These are phyloP conservation scores for Trichoderma lentiforme DNA, from an alignment of 2,329 filamentous ascomycete species.

Conservation along the genomic window DNA sequence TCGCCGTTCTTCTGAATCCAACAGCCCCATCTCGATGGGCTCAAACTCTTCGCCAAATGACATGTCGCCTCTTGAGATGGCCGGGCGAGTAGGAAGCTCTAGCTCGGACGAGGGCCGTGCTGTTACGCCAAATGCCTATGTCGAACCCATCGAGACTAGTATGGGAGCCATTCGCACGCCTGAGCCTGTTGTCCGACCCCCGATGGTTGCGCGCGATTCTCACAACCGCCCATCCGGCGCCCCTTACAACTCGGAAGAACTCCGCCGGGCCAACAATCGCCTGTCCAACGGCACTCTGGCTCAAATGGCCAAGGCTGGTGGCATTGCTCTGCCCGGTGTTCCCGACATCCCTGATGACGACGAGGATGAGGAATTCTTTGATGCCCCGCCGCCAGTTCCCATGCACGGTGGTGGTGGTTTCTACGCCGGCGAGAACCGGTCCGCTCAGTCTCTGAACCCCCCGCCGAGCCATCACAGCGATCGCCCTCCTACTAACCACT, in stretches of 20 bases:
- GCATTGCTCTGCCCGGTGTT: conserved; percentile 43
- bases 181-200: conserved; percentile 73
- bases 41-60: conserved; percentile 34
- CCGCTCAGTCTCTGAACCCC: conserved; percentile 51
- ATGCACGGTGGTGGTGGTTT: conserved; percentile 46
- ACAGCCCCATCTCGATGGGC: conserved; percentile 28
- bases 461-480: conserved; percentile 26
- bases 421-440: conserved; percentile 53
- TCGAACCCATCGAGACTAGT: conserved; percentile 37
- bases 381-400: conserved; percentile 48
- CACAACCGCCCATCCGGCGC: conserved; percentile 64
- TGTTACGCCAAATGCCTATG: conserved; percentile 36
- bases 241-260: conserved; percentile 71
- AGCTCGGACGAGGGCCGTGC: conserved; percentile 56
- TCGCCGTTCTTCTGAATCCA: conserved; percentile 49
- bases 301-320: conserved; percentile 71
- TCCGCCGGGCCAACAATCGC: conserved; percentile 76
- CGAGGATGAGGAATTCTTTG: conserved; percentile 15
- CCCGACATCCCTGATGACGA: conserved; percentile 31
- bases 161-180: conserved; percentile 61
- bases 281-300: conserved; percentile 78
- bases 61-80: conserved; percentile 37
- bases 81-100: conserved; percentile 42
- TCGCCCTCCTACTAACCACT: conserved; percentile 38
- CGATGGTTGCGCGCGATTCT: conserved; percentile 73